Percentiles rank a stretch among this genome's conserved stretches.
phyloP scores from a whole-genome alignment of 2,329 filamentous ascomycete species.

The Setomelanomma holmii region DNA sequence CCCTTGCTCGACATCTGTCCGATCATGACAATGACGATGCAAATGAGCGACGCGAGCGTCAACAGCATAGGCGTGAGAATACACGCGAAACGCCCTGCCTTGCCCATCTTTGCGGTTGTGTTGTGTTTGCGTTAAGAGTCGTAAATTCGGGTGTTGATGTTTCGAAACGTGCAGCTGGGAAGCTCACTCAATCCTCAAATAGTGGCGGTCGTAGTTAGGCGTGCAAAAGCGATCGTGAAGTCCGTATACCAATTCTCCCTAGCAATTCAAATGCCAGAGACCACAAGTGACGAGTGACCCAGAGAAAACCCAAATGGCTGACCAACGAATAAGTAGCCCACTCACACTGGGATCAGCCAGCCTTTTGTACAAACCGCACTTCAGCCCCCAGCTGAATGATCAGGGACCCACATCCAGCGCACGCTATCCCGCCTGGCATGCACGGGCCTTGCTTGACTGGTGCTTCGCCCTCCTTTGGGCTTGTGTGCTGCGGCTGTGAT shows the following conservation, averaged over 20 bases:
- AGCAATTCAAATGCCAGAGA: background rate
- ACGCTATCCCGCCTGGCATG: background rate
- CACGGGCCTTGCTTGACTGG: background rate
- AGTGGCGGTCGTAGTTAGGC: background rate
- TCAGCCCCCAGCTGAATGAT: conserved; percentile 7
- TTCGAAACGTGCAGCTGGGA: conserved; percentile 13
- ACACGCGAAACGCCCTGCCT: conserved; percentile 80
- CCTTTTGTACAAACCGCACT: conserved; percentile 5
- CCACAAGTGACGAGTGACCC: background rate
- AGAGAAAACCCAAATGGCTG: background rate
- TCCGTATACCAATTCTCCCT: background rate
- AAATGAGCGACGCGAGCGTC: conserved; percentile 78
- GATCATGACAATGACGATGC: conserved; percentile 65
- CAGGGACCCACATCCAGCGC: conserved; percentile 4
- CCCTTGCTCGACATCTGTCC: conserved; percentile 60
- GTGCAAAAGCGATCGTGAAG: background rate
- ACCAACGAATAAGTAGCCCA: background rate
- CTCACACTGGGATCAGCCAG: conserved; percentile 2
- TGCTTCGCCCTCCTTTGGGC: conserved; percentile 6
- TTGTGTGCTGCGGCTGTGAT: conserved; percentile 1
- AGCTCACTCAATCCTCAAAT: background rate
- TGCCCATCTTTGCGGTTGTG: conserved; percentile 63
- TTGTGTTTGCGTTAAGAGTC: conserved; percentile 1
- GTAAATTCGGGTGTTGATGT: conserved; percentile 1
- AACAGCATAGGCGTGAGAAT: conserved; percentile 86